phyloP scores from a whole-genome alignment of 169 alveolate species.

The Cryptosporidium xiaoi region DNA sequence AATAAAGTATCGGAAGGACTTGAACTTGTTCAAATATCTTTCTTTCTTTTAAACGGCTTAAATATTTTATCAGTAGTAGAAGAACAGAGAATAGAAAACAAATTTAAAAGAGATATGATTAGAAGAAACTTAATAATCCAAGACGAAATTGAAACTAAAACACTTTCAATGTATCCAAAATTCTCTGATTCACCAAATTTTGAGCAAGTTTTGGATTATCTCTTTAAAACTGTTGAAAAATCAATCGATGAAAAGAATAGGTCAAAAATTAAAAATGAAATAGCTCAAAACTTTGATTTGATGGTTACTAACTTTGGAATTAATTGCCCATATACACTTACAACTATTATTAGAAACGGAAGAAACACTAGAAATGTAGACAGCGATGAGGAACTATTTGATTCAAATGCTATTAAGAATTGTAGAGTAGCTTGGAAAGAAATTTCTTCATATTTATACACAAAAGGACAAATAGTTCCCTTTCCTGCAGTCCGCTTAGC shows the following conservation, averaged over 20 bases:
- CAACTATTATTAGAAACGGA: neutral
- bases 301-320: slow-evolving; percentile 47
- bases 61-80: slow-evolving; percentile 54
- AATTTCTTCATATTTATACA: slow-evolving; percentile 66
- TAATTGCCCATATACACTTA: slow-evolving; percentile 57
- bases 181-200: slow-evolving; percentile 49
- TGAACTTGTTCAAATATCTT: slow-evolving; percentile 56
- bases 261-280: neutral
- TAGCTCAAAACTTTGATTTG: slow-evolving; percentile 14
- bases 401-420: slow-evolving; percentile 15
- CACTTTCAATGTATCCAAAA: slow-evolving; percentile 41
- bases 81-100: slow-evolving; percentile 35
- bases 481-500: slow-evolving; percentile 53
- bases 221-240: slow-evolving; percentile 12
- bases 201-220: slow-evolving; percentile 19
- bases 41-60: slow-evolving; percentile 45
- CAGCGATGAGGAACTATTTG: slow-evolving; percentile 1
- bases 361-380: neutral
- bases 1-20: slow-evolving; percentile 13
- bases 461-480: slow-evolving; percentile 57
- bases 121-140: slow-evolving; percentile 30
- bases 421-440: slow-evolving; percentile 70
- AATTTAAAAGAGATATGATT: slow-evolving; percentile 51
- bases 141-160: slow-evolving; percentile 30
- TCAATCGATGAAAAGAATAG: neutral